Percentiles rank a stretch among this genome's conserved stretches.
These are phyloP conservation scores for Eimeria tenella DNA, from an alignment of 169 alveolate genomes.

Conservation along the genomic window DNA sequence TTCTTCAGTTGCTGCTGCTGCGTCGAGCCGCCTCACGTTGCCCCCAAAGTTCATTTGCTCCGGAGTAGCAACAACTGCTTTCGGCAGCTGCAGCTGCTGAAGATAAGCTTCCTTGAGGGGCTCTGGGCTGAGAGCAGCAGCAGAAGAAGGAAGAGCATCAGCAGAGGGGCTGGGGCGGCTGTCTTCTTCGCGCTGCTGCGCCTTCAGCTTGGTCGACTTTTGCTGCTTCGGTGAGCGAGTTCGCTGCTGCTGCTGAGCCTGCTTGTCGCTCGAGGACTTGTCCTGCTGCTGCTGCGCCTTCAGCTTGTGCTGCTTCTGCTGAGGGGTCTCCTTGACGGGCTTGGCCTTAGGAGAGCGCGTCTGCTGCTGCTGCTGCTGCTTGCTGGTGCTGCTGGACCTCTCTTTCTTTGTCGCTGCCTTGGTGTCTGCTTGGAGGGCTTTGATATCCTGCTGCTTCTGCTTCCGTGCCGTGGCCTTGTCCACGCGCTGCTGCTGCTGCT, in stretches of 20 bases:
- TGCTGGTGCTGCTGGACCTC: not conserved
- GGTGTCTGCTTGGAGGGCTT: constrained; percentile 10
- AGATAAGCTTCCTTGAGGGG: not conserved
- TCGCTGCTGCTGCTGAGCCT: constrained; percentile 15
- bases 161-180: not conserved
- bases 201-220: not conserved
- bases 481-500: constrained; percentile 15
- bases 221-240: not conserved
- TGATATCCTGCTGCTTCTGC: constrained; percentile 38
- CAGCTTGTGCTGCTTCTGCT: not conserved
- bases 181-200: constrained; percentile 16
- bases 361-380: constrained; percentile 30
- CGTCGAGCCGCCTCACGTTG: not conserved
- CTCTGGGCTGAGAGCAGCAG: constrained; percentile 24
- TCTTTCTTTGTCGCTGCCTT: not conserved
- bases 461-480: constrained; percentile 22
- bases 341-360: not conserved
- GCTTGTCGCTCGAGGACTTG: not conserved
- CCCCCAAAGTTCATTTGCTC: not conserved
- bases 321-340: not conserved
- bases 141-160: not conserved
- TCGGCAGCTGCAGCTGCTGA: constrained; percentile 7
- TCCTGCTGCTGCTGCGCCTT: constrained; percentile 36
- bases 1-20: not conserved
- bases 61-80: constrained; percentile 11